phyloP scores from a whole-genome alignment of 805 yeast genomes.

The Nakazawaea ishiwadae region DNA sequence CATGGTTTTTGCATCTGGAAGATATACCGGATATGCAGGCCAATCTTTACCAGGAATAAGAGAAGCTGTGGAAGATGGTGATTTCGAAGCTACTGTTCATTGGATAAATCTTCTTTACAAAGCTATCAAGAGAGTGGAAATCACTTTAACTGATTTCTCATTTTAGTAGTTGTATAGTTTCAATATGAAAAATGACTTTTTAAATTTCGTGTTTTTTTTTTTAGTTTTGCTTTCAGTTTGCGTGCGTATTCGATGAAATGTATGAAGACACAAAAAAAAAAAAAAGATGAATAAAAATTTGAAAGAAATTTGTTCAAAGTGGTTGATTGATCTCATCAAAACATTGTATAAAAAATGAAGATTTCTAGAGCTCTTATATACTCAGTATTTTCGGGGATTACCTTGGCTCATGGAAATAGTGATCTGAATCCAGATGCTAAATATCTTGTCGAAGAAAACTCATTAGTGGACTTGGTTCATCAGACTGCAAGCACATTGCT shows the following conservation, averaged over 20 bases:
- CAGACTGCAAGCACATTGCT: slow-evolving; percentile 5
- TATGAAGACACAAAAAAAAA: too few relatives aligned
- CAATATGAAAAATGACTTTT: too few relatives aligned
- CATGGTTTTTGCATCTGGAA: slow-evolving; percentile 51
- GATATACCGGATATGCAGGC: slow-evolving; percentile 57
- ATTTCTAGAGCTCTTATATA: background rate
- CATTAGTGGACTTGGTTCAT: slow-evolving; percentile 10
- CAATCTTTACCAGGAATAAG: slow-evolving; percentile 50
- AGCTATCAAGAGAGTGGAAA: slow-evolving; percentile 12
- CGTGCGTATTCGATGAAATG: too few relatives aligned
- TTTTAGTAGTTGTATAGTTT: too few relatives aligned
- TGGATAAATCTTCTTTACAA: slow-evolving; percentile 32
- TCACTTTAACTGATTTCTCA: slow-evolving; percentile 1
- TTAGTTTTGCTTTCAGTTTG: background rate
- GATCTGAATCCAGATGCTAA: slow-evolving; percentile 6
- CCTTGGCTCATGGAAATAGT: slow-evolving; percentile 2
- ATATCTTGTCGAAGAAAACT: slow-evolving; percentile 5
- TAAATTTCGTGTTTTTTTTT: background rate
- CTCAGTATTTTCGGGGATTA: background rate
- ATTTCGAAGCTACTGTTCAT: slow-evolving; percentile 29
- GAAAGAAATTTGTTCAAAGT: too few relatives aligned
- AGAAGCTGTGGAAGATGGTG: slow-evolving; percentile 49
- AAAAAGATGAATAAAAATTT: too few relatives aligned
- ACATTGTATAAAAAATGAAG: background rate
- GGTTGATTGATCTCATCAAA: too few relatives aligned